Base-by-base conservation (phyloP, 208 protist genomes). In the Leishmania tarentolae region DNA sequence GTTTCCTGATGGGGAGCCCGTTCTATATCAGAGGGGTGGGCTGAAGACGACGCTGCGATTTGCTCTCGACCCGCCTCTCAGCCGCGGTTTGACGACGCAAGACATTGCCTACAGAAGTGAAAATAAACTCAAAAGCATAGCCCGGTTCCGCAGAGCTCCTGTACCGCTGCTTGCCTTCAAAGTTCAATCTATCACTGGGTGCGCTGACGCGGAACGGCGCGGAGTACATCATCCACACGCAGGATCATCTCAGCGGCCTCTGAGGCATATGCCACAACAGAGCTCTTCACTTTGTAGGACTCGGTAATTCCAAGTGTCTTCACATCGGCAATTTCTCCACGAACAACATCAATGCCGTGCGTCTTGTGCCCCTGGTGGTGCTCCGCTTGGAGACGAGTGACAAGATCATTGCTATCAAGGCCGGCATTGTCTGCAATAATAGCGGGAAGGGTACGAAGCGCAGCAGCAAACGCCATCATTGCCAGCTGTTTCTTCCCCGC, bases 231-330 rank as follows among this genome's bases (percentile, higher is more conserved):
- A 88, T 99, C 99, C 17, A 99, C 99, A 75, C 99, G 96, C 69
- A 99, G 90, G 86, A 99, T 99, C 98, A 99, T 99, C 88, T 99
- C 99, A 31, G 99, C 99, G 35, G 99, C 99, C 88, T 99, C 99
- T 15, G 98, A 81, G 24, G 99, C 98, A 77, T 98, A 99, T 21
- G 98, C 90, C 9, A 99, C 83, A 31, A 99, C 97, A 79, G 99
- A 98, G 78, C 87, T 93, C 91, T 99, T 99, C 17, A 99, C 98
- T 85, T 98, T 97, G 88, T 97, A 99, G 19, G 96, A 98, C 90
- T 99, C 99, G 56, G 95, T 99, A 80, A 99, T 98, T 50, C 99
- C 98, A 5, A 99, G 86, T 47, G 88, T 86, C 57, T 90, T 88
- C 53, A 99, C 96, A 85, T 99, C 97, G 57, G 91, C 98, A 78